Evolutionary conservation across 108 stramenopile species (phyloP), one percentile per base, ranked within the genome.

Genomic region (Skeletonema potamos): DNA sequence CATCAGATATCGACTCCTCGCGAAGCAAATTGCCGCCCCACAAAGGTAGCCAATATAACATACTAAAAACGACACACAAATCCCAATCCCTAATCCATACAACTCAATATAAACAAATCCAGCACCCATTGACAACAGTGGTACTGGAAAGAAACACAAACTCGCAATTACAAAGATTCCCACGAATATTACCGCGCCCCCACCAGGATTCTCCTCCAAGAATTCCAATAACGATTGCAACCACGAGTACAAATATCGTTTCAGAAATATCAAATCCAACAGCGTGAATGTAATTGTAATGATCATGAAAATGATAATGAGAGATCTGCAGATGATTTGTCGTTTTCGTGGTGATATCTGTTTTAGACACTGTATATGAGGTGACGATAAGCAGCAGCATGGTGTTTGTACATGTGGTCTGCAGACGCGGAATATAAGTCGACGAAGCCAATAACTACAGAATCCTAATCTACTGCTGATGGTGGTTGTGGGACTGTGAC

Each of bases 301-400:
- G 15, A 80, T 80, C 79, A 80, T 80, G 68, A 80, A 69, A 20
- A 61, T 37, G 32, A 80, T 80, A 7, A 80, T 80, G 57, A 73
- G 62, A 1, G 63, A 58, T 20, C 79, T 48, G 51, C 79, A 80
- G 15, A 80, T 15, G 1, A 80, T 64, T 13, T 60, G 41, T 36
- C 33, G 66, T 17, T 64, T 63, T 39, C 51, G 66, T 20, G 78
- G 72, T 33, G 66, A 51, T 9, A 69, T 54, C 8, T 27, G 36
- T 6, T 55, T n/a, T 0, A 41, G 36, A 15, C 17, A 54, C 32
- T 8, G 65, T 24, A 66, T 58, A 28, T 10, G 57, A 7, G 10
- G 58, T 32, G 55, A 29, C 1, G 37, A n/a, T n/a, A n/a, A 15
- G 37, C 12, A n/a, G 15, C 39, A 41, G 39, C 39, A 41, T 41